Base-by-base conservation (phyloP, 2,329 filamentous ascomycete species). In the Colletotrichum filicis region DNA sequence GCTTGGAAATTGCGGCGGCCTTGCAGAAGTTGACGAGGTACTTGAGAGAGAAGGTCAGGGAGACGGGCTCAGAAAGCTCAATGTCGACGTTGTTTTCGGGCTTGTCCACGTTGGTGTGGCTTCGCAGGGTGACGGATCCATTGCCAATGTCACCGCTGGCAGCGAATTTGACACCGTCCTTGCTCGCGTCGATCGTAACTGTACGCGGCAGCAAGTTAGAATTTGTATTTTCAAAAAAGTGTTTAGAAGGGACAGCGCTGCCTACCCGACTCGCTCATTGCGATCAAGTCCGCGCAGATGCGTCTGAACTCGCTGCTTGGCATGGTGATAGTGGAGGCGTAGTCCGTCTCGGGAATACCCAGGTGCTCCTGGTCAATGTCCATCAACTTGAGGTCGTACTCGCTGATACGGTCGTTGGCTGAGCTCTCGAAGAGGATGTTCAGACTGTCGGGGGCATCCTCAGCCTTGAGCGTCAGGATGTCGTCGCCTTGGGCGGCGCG, bases 11-110 rank as follows among this genome's bases (percentile, higher is more conserved):
- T 66, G 91, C 92, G 75, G 95, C 93, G 42, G 97, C 97, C 88
- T 99, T 99, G 93, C 97, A 98, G 88, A 99, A 99, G 90, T 98
- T 98, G 89, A 97, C 94, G 3, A 99, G 92, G 87, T 99, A 99
- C 88, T 99, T 99, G 80, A 99, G 93, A 42, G 97, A 98, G 88
- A 99, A 99, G 62, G 96, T 98, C 75, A 99, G 90, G 46, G 94
- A 90, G 74, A 99, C 97, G 64, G 97, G 95, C 87, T 99, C 97
- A 52, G 91, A 93, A 74, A 99, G 91, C 81, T 95, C 92, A 83
- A 99, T 98, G 76, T 94, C 90, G 79, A 98, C 93, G 80, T 95
- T 94, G 81, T 93, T 88, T 11, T 94, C 91, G 60, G 94, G 92
- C 87, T 98, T 97, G 53, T 98, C 96, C 76, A 98, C 90, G 81